phyloP scores from a whole-genome alignment of 805 yeast species.

The Jamesozyma rosinii region DNA sequence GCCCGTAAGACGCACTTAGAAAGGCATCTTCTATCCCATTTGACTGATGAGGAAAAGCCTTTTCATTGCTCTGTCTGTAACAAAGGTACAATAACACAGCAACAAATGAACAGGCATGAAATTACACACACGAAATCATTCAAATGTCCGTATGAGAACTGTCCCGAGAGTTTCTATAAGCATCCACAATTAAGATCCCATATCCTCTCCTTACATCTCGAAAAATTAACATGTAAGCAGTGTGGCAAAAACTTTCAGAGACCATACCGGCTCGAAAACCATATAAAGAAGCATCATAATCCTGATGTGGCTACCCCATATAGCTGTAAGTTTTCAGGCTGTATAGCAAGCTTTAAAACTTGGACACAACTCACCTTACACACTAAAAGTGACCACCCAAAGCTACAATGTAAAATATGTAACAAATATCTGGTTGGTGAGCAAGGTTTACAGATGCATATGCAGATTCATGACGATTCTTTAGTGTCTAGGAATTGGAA shows the following conservation, averaged over 20 bases:
- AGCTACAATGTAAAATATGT: constrained; percentile 54
- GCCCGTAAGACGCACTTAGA: constrained; percentile 71
- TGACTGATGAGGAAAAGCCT: constrained; percentile 47
- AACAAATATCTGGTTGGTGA: constrained; percentile 66
- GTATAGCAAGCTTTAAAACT: constrained; percentile 51
- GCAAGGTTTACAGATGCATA: constrained; percentile 61
- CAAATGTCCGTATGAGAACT: constrained; percentile 49
- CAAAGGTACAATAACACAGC: constrained; percentile 71
- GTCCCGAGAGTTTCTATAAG: constrained; percentile 60
- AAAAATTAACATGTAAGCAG: constrained; percentile 43
- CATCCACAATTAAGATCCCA: constrained; percentile 73
- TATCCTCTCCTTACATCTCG: constrained; percentile 49
- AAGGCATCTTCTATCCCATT: constrained; percentile 63
- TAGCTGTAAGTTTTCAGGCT: constrained; percentile 55
- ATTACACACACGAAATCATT: constrained; percentile 67
- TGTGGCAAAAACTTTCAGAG: constrained; percentile 61
- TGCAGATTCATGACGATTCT: constrained; percentile 55
- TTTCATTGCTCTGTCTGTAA: constrained; percentile 65
- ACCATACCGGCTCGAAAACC: constrained; percentile 58
- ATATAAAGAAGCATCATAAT: constrained; percentile 57
- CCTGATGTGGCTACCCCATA: constrained; percentile 32
- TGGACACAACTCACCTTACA: constrained; percentile 72
- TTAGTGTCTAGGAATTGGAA: constrained; percentile 53
- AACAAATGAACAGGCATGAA: constrained; percentile 78
- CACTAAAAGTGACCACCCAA: constrained; percentile 63